A percentile compares a stretch with the other conserved stretches of the same genome.
phyloP scores from a whole-genome alignment of 208 protist genomes.

The Crithidia expoeki region DNA sequence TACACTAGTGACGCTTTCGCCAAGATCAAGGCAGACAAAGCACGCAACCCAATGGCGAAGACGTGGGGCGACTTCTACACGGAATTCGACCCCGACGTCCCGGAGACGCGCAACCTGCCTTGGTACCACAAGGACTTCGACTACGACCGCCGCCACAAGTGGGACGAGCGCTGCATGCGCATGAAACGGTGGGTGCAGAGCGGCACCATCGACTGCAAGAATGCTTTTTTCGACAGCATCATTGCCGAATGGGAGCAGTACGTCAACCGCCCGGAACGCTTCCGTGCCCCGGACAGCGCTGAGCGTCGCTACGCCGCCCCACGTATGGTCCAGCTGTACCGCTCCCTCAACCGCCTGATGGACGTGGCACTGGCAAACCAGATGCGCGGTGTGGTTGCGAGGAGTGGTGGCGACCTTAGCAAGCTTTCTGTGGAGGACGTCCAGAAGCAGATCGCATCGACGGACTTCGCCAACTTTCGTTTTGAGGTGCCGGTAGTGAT shows the following conservation, averaged over 20 bases:
- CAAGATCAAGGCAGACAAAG: constrained; percentile 77
- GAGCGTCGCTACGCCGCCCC: constrained; percentile 83
- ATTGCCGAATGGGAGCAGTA: constrained; percentile 92
- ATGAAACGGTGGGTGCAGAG: constrained; percentile 93
- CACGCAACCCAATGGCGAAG: constrained; percentile 81
- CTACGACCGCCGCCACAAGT: constrained; percentile 91
- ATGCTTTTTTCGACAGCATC: constrained; percentile 84
- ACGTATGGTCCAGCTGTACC: constrained; percentile 90
- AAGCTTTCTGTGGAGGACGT: constrained; percentile 51
- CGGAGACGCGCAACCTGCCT: constrained; percentile 80
- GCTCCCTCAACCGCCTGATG: constrained; percentile 82
- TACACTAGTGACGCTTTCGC: constrained; percentile 67
- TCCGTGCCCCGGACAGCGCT: constrained; percentile 73
- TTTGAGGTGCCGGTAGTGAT: constrained; percentile 83
- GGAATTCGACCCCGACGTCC: constrained; percentile 85
- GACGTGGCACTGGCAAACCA: constrained; percentile 85
- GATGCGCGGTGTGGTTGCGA: constrained; percentile 36
- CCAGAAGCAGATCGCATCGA: constrained; percentile 49
- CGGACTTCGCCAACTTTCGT: constrained; percentile 64
- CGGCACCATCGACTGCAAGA: constrained; percentile 82
- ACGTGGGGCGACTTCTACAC: constrained; percentile 89
- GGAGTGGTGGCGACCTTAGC: constrained; percentile 35
- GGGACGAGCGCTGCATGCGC: constrained; percentile 92
- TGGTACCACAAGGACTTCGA: constrained; percentile 91
- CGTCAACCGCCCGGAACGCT: constrained; percentile 87